Evolutionary conservation across 139 green algal genomes (phyloP).

Genomic region (Spirogloea muscicola): DNA sequence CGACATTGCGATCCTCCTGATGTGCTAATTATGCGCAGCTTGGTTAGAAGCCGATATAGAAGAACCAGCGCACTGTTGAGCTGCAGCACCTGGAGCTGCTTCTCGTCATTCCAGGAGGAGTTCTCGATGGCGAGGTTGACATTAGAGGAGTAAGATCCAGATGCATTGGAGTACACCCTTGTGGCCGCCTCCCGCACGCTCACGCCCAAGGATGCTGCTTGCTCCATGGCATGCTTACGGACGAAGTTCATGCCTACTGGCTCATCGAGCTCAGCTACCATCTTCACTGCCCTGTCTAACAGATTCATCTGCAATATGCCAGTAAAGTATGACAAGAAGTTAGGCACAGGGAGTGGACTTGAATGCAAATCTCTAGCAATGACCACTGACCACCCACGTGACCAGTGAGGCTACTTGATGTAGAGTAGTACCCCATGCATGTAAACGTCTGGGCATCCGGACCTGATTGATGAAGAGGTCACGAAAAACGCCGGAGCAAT

Average conservation of each 20-base stretch:
- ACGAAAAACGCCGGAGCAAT: conserved; percentile 99
- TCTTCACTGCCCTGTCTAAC: conserved; percentile 94
- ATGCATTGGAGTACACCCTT: conserved; percentile 93
- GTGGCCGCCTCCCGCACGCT: conserved; percentile 85
- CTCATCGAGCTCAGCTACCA: conserved; percentile 96
- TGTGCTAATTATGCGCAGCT: no score
- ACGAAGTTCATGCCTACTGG: conserved; percentile 99
- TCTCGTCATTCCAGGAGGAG: conserved; percentile 89
- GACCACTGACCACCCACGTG: no score
- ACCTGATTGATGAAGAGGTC: conserved; percentile 97
- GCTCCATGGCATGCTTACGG: conserved; percentile 93
- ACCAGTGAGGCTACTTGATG: no score
- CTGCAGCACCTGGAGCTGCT: no score
- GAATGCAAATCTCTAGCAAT: no score
- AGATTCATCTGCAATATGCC: conserved; percentile 84
- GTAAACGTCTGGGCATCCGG: no score
- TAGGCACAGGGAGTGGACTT: no score
- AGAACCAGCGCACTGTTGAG: no score
- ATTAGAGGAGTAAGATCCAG: conserved; percentile 94
- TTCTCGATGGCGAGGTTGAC: conserved; percentile 99
- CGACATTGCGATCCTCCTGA: no score
- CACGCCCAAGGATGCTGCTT: conserved; percentile 83
- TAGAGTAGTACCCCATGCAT: no score
- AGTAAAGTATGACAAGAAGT: no score
- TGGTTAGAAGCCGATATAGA: no score